Conservation (phyloP, 2,329 filamentous ascomycete species). For the Colletotrichum graminicola region DNA sequence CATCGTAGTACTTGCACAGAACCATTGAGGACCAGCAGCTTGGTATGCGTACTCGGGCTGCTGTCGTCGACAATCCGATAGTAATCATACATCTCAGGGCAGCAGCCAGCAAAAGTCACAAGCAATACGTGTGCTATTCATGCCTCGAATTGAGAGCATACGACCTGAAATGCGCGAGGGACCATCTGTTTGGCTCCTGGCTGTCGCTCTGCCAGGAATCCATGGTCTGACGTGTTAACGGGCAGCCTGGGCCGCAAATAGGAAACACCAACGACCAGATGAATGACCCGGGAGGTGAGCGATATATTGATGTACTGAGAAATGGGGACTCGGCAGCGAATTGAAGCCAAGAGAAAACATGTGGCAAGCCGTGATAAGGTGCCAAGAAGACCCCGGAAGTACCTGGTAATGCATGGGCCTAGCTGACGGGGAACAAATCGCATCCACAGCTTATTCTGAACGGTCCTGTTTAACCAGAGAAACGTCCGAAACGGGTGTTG, state of each 20-base stretch:
- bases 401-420: constrained; percentile 24
- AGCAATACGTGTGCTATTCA: neutral
- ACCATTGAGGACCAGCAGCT: neutral
- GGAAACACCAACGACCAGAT: constrained; percentile 2
- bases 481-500: neutral
- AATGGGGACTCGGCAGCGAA: neutral
- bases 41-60: neutral
- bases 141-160: constrained; percentile 1
- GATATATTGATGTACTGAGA: constrained; percentile 29
- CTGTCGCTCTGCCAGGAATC: constrained; percentile 10
- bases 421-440: constrained; percentile 7
- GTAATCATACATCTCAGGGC: neutral
- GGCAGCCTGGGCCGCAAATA: neutral
- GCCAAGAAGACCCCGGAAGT: constrained; percentile 13
- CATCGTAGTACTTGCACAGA: neutral
- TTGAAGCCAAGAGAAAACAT: constrained; percentile 30
- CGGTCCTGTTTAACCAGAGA: constrained; percentile 1
- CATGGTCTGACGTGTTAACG: neutral
- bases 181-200: constrained; percentile 11
- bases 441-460: neutral
- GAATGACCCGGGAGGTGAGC: constrained; percentile 11
- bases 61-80: neutral
- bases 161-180: constrained; percentile 8
- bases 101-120: neutral
- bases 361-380: constrained; percentile 31